phyloP scores from a whole-genome alignment of 2,329 filamentous ascomycete species.

The Xylaria sp. region DNA sequence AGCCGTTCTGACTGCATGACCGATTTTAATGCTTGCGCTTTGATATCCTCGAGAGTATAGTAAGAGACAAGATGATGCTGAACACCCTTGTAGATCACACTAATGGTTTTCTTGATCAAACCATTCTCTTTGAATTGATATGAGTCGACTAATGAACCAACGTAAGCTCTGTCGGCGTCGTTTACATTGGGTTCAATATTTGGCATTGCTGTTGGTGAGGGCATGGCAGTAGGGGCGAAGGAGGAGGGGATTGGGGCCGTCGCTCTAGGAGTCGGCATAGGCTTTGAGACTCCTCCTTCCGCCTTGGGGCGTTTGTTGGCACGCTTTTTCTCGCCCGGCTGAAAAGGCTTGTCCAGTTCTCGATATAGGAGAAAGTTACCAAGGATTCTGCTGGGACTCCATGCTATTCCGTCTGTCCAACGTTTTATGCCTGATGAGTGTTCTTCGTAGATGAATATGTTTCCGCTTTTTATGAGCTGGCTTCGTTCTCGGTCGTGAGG shows the following conservation, averaged over 20 bases:
- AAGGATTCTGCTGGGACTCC: constrained; percentile 88
- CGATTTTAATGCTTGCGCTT: constrained; percentile 66
- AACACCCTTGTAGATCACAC: constrained; percentile 77
- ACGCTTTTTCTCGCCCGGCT: constrained; percentile 85
- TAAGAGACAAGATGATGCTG: constrained; percentile 91
- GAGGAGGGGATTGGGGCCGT: constrained; percentile 36
- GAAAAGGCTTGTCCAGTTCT: constrained; percentile 81
- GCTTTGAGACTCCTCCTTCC: constrained; percentile 55
- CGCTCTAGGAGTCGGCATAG: constrained; percentile 44
- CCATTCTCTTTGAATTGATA: constrained; percentile 87
- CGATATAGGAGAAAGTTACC: constrained; percentile 89
- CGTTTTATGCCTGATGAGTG: constrained; percentile 90
- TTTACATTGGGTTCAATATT: neutral
- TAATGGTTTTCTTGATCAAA: constrained; percentile 93
- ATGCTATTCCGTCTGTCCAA: constrained; percentile 92
- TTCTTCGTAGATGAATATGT: constrained; percentile 92
- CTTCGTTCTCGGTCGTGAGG: constrained; percentile 87
- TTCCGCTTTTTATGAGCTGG: constrained; percentile 82
- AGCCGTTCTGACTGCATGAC: constrained; percentile 67
- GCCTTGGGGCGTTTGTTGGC: constrained; percentile 76
- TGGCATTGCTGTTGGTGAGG: neutral
- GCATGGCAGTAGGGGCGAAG: constrained; percentile 15
- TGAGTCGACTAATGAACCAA: constrained; percentile 88
- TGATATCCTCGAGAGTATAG: constrained; percentile 85
- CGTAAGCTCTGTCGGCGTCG: constrained; percentile 57